Conservation (phyloP, 2,329 filamentous ascomycete genomes). For the Microdochium nivale region DNA sequence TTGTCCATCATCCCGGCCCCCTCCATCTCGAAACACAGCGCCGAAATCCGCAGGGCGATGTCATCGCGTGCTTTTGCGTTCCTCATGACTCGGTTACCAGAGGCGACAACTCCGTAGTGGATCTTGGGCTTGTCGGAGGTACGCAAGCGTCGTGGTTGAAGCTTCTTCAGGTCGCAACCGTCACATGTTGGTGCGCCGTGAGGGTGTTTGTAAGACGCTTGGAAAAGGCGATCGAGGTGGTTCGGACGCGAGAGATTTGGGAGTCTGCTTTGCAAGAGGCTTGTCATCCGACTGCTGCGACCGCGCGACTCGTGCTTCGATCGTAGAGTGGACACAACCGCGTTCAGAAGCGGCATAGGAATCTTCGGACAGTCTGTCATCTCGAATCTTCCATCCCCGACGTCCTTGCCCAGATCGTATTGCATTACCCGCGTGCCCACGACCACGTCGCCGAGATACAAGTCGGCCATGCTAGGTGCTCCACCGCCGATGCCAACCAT, state of each 20-base stretch:
- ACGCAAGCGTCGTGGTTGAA: no score
- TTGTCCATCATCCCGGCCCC: slow-evolving; percentile 20
- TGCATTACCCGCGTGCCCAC: slow-evolving; percentile 14
- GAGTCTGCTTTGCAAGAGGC: neutral
- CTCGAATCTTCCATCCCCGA: slow-evolving; percentile 5
- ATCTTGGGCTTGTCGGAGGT: slow-evolving; percentile 12
- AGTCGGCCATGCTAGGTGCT: slow-evolving; percentile 5
- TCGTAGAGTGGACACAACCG: neutral
- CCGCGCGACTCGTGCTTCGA: neutral
- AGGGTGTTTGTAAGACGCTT: neutral
- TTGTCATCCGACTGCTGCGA: neutral
- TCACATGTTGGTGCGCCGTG: neutral
- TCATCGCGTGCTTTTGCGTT: slow-evolving; percentile 24
- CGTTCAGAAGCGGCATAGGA: neutral
- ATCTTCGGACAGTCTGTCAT: slow-evolving; percentile 5
- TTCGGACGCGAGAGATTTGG: neutral
- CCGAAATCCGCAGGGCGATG: slow-evolving; percentile 13
- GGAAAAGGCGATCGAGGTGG: neutral
- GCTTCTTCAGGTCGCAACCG: neutral
- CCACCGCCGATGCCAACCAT: slow-evolving; percentile 33
- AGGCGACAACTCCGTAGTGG: slow-evolving; percentile 28
- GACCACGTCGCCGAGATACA: slow-evolving; percentile 16
- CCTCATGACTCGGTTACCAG: slow-evolving; percentile 30
- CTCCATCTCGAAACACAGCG: slow-evolving; percentile 26
- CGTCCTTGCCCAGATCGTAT: slow-evolving; percentile 13